phyloP scores from a whole-genome alignment of 768 basidiomycete genomes.

The Mycena capillaripes region DNA sequence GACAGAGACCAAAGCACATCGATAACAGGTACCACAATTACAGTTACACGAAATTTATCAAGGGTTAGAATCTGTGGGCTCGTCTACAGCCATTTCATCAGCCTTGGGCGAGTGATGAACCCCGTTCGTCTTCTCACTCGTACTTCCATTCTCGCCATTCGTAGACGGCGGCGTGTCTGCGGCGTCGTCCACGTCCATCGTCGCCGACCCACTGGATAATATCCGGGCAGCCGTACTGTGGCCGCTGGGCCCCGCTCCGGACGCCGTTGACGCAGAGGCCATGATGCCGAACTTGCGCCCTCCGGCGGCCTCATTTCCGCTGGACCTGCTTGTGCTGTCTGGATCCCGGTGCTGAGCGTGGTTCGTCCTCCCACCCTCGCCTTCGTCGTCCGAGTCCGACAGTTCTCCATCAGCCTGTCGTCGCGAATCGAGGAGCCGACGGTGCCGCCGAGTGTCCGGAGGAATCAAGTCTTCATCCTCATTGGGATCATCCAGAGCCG shows the following conservation, averaged over 20 bases:
- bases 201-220: constrained; percentile 50
- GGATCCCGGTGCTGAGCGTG: constrained; percentile 70
- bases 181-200: constrained; percentile 54
- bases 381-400: constrained; percentile 98
- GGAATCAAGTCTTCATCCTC: constrained; percentile 88
- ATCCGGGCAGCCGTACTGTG: constrained; percentile 69
- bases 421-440: constrained; percentile 82
- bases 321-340: constrained; percentile 59
- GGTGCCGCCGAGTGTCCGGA: constrained; percentile 81
- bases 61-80: constrained; percentile 21
- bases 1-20: constrained; percentile 5
- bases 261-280: constrained; percentile 71
- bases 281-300: constrained; percentile 78
- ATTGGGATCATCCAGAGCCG: constrained; percentile 82
- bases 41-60: constrained; percentile 26
- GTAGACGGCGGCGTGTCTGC: constrained; percentile 50
- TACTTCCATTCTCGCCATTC: constrained; percentile 46
- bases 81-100: constrained; percentile 43
- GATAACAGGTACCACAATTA: constrained; percentile 7
- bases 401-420: constrained; percentile 90
- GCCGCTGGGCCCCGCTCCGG: constrained; percentile 84
- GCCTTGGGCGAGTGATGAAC: constrained; percentile 19
- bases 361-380: constrained; percentile 86
- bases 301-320: constrained; percentile 58
- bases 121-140: constrained; percentile 24